A percentile compares a stretch with the other conserved stretches of the same genome.
Conservation (phyloP, 306 rosid genomes). For the Cucumis sativus region DNA sequence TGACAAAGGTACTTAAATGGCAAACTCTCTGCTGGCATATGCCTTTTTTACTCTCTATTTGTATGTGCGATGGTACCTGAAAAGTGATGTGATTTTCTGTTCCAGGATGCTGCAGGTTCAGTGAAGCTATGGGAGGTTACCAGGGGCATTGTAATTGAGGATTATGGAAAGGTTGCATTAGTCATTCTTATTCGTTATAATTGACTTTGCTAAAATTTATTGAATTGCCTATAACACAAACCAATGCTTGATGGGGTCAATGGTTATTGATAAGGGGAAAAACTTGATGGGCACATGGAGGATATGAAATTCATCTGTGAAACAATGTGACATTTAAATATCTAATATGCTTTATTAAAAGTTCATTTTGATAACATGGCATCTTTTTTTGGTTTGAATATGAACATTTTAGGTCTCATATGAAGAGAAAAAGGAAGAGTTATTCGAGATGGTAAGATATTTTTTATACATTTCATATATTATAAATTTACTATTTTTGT, state of each 20-base stretch:
- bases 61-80: background rate
- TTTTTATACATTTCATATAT: constrained; percentile 4
- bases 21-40: background rate
- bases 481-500: constrained; percentile 3
- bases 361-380: background rate
- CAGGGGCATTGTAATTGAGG: constrained; percentile 68
- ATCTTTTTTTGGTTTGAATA: constrained; percentile 14
- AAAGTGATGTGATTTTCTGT: constrained; percentile 8
- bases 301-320: background rate
- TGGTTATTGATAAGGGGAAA: background rate
- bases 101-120: constrained; percentile 82
- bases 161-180: constrained; percentile 75
- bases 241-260: constrained; percentile 9
- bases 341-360: background rate
- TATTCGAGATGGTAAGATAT: constrained; percentile 77
- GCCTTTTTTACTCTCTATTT: background rate
- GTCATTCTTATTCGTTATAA: constrained; percentile 10
- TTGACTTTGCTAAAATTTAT: constrained; percentile 7
- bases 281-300: background rate
- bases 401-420: constrained; percentile 58
- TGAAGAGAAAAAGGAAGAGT: constrained; percentile 85
- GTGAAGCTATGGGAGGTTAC: constrained; percentile 99
- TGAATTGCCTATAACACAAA: constrained; percentile 8
- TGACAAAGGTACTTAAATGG: constrained; percentile 59
- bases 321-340: background rate